A percentile compares a stretch with the other conserved stretches of the same genome.
These are phyloP conservation scores for Pseudophaeomoniella oleicola DNA, from an alignment of 2,329 filamentous ascomycete species.

Conservation along the genomic window DNA sequence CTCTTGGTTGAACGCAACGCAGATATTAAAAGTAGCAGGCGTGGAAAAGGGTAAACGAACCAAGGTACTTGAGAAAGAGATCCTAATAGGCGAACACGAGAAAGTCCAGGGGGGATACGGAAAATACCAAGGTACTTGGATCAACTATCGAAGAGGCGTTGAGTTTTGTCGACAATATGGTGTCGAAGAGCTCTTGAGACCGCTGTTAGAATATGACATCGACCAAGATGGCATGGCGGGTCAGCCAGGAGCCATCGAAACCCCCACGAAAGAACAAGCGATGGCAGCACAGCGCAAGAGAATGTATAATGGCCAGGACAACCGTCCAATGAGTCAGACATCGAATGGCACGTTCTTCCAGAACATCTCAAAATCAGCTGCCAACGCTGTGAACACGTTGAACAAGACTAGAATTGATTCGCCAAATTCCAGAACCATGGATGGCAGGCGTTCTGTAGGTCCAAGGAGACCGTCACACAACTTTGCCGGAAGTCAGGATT, in stretches of 20 bases:
- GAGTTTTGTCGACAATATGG: slow-evolving; percentile 74
- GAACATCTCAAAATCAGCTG: slow-evolving; percentile 87
- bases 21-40: slow-evolving; percentile 93
- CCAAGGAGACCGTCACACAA: slow-evolving; percentile 62
- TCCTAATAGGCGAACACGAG: slow-evolving; percentile 88
- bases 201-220: slow-evolving; percentile 35
- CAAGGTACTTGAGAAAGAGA: slow-evolving; percentile 96
- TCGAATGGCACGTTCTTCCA: slow-evolving; percentile 86
- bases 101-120: slow-evolving; percentile 98
- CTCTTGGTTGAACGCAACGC: slow-evolving; percentile 94
- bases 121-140: slow-evolving; percentile 99
- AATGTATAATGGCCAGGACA: slow-evolving; percentile 69
- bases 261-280: slow-evolving; percentile 94
- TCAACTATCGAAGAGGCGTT: slow-evolving; percentile 79
- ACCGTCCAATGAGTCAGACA: slow-evolving; percentile 44
- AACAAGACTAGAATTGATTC: slow-evolving; percentile 93
- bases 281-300: slow-evolving; percentile 92
- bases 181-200: slow-evolving; percentile 32
- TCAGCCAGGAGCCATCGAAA: slow-evolving; percentile 64
- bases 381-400: slow-evolving; percentile 85
- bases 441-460: slow-evolving; percentile 51
- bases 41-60: slow-evolving; percentile 97
- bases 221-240: slow-evolving; percentile 41
- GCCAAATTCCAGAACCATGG: slow-evolving; percentile 50
- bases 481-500: slow-evolving; percentile 42